Evolutionary conservation across 2,329 filamentous ascomycete genomes (phyloP), one percentile per base, ranked within the genome.

Genomic region (Venturia nashicola): DNA sequence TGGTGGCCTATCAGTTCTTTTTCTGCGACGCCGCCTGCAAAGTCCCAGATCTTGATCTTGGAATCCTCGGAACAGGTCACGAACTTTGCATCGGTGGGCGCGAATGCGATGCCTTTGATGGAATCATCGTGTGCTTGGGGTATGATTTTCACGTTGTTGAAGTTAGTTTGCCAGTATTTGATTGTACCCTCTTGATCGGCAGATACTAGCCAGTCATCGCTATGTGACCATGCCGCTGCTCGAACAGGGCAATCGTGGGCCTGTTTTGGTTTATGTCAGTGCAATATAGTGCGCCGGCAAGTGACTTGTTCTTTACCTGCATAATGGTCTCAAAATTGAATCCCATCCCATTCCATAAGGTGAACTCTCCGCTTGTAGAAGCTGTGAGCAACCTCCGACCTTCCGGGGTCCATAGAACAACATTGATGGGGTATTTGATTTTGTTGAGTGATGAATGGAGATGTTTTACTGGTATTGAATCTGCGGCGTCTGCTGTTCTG

Each of bases 251-350:
- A 86, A 76, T 97, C 93, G 75, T 97, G 93, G 46, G 93, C 93
- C 79, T 81, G 66, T 1, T 40, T 61, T 3, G 7, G 23, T 6
- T 51, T 23, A 5, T 48, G 43, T 44, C 11, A 61, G 32, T 36
- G 27, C 36, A 18, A 54, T 42, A 12, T 42, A 11, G 18, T 32
- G 2, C 9, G 7, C n/a, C 36, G 9, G 34, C 16, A 39, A 20
- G n/a, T 12, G 7, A 23, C 39, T 18, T 20, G 20, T 54, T 23
- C 8, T 76, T 62, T 68, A 81, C 79, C 75, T 96, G 92, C 89
- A 97, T 97, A 36, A 99, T 97, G 3, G 94, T 97, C 78, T 99
- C 94, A 70, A 99, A 99, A 75, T 99, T 97, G 83, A 99, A 99
- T 32, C 91, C 93, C 54, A 93, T 97, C 67, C 94, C 94, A 74